phyloP scores from a whole-genome alignment of 345 rosid genomes.

The Euclidium syriacum region DNA sequence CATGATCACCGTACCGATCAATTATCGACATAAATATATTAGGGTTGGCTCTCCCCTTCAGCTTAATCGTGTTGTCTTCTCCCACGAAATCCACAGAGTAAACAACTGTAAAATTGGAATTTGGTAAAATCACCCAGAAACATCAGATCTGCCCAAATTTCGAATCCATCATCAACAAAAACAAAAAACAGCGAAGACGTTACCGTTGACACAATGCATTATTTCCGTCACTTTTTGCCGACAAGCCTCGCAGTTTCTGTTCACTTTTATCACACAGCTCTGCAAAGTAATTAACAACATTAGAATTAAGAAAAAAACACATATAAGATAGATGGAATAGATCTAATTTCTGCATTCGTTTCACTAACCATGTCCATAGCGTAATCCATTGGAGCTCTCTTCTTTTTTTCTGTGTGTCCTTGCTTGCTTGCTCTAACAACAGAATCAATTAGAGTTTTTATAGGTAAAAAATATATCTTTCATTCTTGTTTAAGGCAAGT shows the following conservation, averaged over 20 bases:
- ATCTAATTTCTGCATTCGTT: neutral
- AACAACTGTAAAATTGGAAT: neutral
- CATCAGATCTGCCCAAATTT: neutral
- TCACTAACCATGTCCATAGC: slow-evolving; percentile 16
- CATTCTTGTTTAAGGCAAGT: slow-evolving; percentile 9
- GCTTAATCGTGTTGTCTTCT: neutral
- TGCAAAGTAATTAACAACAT: neutral
- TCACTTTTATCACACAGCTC: slow-evolving; percentile 26
- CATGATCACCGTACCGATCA: slow-evolving; percentile 25
- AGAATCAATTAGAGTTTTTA: neutral
- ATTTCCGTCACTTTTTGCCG: slow-evolving; percentile 16
- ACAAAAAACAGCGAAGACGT: neutral
- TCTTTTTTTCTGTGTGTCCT: neutral
- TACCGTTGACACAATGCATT: slow-evolving; percentile 19
- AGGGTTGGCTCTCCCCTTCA: slow-evolving; percentile 25
- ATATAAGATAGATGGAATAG: neutral
- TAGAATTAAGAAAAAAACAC: neutral
- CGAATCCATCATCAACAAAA: neutral
- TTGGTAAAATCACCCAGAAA: neutral
- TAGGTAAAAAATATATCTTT: neutral
- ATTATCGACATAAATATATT: neutral
- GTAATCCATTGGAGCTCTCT: slow-evolving; percentile 15
- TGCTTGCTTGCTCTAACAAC: neutral
- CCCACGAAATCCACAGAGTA: slow-evolving; percentile 16
- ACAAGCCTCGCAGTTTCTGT: slow-evolving; percentile 20